Conservation (phyloP, 345 rosid genomes). For the Limnanthes douglasii region DNA sequence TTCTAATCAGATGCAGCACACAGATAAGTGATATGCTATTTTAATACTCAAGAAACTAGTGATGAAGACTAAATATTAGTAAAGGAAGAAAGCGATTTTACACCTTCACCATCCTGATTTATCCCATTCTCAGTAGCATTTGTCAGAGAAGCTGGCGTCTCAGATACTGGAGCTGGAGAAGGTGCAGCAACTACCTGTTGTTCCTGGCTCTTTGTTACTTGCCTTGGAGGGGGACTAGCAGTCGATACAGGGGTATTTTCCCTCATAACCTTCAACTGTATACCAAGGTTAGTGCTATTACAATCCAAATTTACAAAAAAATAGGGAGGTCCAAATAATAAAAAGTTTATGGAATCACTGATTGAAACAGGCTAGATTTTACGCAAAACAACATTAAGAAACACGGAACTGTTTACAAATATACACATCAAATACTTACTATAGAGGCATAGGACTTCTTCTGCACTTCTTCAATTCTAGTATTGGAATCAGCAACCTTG, state of each 20-base stretch:
- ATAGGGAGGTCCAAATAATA: too few relatives aligned
- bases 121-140: slow-evolving; percentile 39
- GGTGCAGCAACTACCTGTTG: slow-evolving; percentile 15
- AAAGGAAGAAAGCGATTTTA: background rate
- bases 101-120: slow-evolving; percentile 40
- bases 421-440: slow-evolving; percentile 16
- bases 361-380: background rate
- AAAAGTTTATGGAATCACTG: too few relatives aligned
- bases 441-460: slow-evolving; percentile 73
- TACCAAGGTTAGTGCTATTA: too few relatives aligned
- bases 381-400: background rate
- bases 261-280: slow-evolving; percentile 47
- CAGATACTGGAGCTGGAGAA: slow-evolving; percentile 15
- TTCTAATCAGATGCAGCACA: too few relatives aligned
- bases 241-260: slow-evolving; percentile 22
- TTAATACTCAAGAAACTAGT: too few relatives aligned
- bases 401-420: background rate
- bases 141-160: slow-evolving; percentile 15
- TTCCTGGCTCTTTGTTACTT: slow-evolving; percentile 33
- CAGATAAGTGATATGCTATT: too few relatives aligned
- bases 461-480: slow-evolving; percentile 32
- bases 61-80: background rate
- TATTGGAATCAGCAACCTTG: slow-evolving; percentile 17
- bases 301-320: too few relatives aligned
- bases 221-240: slow-evolving; percentile 21